Conservation (phyloP, 305 asterid genomes). For the Fraxinus albicans region DNA sequence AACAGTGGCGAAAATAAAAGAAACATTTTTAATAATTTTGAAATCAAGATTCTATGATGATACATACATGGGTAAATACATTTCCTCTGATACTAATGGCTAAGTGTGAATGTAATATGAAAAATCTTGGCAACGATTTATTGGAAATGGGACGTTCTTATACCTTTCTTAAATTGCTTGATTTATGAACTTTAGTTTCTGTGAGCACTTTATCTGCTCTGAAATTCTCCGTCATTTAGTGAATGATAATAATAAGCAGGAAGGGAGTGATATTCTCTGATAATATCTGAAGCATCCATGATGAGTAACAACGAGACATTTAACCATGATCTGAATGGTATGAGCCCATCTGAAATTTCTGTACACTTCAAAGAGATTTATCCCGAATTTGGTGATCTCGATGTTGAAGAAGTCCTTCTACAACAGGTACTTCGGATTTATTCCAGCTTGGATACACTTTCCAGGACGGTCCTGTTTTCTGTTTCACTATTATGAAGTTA, state of each 20-base stretch:
- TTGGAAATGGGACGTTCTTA: background rate
- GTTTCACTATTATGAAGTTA: background rate
- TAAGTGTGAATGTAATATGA: background rate
- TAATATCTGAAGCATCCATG: constrained; percentile 45
- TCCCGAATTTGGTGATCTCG: constrained; percentile 75
- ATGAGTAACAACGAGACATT: constrained; percentile 48
- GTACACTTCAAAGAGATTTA: constrained; percentile 61
- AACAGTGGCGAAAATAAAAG: background rate
- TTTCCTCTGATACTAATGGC: background rate
- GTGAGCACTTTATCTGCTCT: background rate
- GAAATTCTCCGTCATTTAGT: constrained; percentile 4
- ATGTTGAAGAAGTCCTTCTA: constrained; percentile 71
- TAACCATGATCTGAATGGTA: constrained; percentile 43
- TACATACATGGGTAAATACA: background rate
- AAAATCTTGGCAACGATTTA: background rate
- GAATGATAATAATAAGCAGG: background rate
- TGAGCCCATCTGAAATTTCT: constrained; percentile 69
- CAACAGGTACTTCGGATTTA: constrained; percentile 56
- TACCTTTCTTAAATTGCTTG: constrained; percentile 8
- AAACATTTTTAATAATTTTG: background rate
- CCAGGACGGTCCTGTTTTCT: background rate
- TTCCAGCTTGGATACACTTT: background rate
- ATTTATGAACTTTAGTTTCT: background rate
- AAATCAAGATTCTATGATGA: background rate
- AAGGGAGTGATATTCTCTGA: constrained; percentile 13